Conservation (phyloP, 192 early-diverging fungal genomes). For the Podila epigama region DNA sequence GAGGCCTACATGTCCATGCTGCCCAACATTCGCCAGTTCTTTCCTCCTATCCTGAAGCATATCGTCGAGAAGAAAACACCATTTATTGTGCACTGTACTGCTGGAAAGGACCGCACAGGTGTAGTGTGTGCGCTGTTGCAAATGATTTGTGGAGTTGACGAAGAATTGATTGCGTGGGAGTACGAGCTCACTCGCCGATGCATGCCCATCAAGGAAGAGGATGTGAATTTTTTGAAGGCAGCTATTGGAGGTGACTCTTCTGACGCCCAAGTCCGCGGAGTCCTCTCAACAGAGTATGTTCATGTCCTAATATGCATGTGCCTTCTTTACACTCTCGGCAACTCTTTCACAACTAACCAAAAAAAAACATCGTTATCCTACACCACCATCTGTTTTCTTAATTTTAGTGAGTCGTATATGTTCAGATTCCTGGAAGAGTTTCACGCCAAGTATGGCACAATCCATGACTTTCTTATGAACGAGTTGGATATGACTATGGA, state of each 20-base stretch:
- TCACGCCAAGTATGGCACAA: conserved; percentile 55
- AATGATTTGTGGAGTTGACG: conserved; percentile 67
- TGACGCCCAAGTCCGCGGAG: conserved; percentile 28
- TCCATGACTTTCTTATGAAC: conserved; percentile 52
- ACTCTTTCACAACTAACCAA: no score
- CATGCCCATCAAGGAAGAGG: conserved; percentile 48
- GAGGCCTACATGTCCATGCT: conserved; percentile 58
- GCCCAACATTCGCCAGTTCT: conserved; percentile 50
- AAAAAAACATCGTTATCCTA: not conserved
- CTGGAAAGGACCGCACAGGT: conserved; percentile 76
- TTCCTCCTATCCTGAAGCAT: conserved; percentile 55
- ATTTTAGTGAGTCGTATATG: conserved; percentile 36
- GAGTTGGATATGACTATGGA: conserved; percentile 49
- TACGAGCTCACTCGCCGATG: conserved; percentile 61
- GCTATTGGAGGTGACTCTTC: conserved; percentile 23
- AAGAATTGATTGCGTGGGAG: conserved; percentile 71
- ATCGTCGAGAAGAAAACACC: conserved; percentile 53
- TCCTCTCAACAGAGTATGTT: conserved; percentile 39
- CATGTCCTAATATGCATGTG: not conserved
- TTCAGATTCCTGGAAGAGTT: conserved; percentile 48
- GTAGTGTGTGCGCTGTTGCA: conserved; percentile 65
- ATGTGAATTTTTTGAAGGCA: conserved; percentile 38
- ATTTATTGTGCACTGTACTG: conserved; percentile 75
- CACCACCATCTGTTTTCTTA: not conserved
- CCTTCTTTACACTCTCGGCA: not conserved